Evolutionary conservation across 768 basidiomycete genomes (phyloP).

Genomic region (Leccinum arenicola): DNA sequence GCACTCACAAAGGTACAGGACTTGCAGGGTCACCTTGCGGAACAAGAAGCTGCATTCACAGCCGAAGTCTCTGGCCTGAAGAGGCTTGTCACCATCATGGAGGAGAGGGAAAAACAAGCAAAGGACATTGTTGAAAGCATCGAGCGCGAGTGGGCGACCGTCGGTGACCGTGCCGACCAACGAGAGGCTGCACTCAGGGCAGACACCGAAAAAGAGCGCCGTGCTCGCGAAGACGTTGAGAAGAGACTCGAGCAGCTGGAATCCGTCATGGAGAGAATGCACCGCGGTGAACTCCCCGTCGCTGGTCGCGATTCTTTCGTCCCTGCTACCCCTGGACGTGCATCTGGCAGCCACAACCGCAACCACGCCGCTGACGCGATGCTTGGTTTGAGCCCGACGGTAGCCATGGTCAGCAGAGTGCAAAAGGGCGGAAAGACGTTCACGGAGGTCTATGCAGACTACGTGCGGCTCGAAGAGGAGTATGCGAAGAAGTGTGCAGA

Average conservation of each 20-base stretch:
- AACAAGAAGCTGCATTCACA: slow-evolving; percentile 80
- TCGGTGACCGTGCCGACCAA: slow-evolving; percentile 66
- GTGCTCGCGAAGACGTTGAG: slow-evolving; percentile 68
- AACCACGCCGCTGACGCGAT: slow-evolving; percentile 52
- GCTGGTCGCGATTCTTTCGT: slow-evolving; percentile 42
- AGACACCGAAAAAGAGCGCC: slow-evolving; percentile 70
- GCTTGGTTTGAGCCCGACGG: slow-evolving; percentile 80
- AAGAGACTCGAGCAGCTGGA: slow-evolving; percentile 70
- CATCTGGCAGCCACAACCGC: slow-evolving; percentile 38
- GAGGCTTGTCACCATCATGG: slow-evolving; percentile 79
- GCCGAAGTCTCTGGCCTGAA: slow-evolving; percentile 72
- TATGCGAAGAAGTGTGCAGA: slow-evolving; percentile 75
- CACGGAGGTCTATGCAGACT: slow-evolving; percentile 92
- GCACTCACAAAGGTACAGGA: slow-evolving; percentile 73
- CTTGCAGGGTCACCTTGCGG: slow-evolving; percentile 74
- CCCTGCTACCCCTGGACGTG: slow-evolving; percentile 43
- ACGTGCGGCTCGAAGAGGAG: slow-evolving; percentile 82
- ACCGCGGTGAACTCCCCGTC: slow-evolving; percentile 65
- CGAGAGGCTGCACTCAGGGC: slow-evolving; percentile 66
- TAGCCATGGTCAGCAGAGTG: slow-evolving; percentile 77
- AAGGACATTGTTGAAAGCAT: slow-evolving; percentile 79
- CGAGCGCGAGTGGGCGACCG: slow-evolving; percentile 77
- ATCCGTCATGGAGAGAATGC: slow-evolving; percentile 67
- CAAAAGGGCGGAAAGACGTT: slow-evolving; percentile 87
- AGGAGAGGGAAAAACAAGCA: slow-evolving; percentile 82